phyloP scores from a whole-genome alignment of 2,329 filamentous ascomycete species.

The Stagonosporopsis rhizophila region DNA sequence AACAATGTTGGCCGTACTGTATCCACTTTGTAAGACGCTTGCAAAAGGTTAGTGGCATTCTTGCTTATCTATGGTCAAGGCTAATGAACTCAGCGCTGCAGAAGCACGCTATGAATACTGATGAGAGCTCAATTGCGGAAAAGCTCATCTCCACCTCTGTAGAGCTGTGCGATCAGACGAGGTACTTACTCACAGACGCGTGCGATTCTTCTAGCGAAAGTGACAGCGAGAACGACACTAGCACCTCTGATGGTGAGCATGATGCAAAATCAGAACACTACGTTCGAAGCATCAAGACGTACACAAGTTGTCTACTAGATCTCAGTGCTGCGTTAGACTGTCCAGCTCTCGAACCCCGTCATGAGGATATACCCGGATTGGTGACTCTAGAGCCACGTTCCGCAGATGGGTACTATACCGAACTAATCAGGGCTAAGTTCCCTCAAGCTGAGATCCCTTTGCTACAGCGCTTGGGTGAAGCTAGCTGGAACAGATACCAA shows the following conservation, averaged over 20 bases:
- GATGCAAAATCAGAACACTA: not conserved
- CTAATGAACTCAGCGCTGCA: not conserved
- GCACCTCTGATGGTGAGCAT: not conserved
- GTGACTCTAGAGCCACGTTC: conserved; percentile 14
- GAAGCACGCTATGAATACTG: not conserved
- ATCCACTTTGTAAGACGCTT: conserved; percentile 19
- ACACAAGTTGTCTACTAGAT: conserved; percentile 26
- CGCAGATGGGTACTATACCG: conserved; percentile 29
- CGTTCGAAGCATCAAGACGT: conserved; percentile 19
- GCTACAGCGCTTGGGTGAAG: conserved; percentile 24
- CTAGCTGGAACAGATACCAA: conserved; percentile 30
- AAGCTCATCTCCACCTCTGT: conserved; percentile 5
- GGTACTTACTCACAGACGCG: conserved; percentile 13
- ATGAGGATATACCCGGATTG: conserved; percentile 12
- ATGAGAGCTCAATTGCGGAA: not conserved
- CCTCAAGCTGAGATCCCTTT: conserved; percentile 17
- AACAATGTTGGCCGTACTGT: conserved; percentile 23
- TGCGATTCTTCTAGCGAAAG: not conserved
- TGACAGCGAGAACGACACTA: conserved; percentile 16
- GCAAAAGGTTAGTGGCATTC: conserved; percentile 10
- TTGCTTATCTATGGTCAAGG: not conserved
- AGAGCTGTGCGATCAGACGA: conserved; percentile 20
- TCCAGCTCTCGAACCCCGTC: conserved; percentile 25
- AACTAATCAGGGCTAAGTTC: conserved; percentile 25
- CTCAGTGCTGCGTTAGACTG: conserved; percentile 23